Conservation (phyloP, 2,329 filamentous ascomycete genomes). For the Thielaviopsis populi region DNA sequence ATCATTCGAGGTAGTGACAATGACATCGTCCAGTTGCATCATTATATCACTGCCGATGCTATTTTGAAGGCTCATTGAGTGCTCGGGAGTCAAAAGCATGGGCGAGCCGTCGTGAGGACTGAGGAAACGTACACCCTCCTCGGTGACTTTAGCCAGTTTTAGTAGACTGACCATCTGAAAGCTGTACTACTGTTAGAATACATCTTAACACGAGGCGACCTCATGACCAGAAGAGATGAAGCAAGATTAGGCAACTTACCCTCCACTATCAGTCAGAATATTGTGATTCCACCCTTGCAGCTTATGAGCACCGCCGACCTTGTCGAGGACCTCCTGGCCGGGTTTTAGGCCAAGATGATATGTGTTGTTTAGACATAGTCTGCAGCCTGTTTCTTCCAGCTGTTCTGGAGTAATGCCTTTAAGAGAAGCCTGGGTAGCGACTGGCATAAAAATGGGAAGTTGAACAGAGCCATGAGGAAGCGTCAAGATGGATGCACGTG, state of each 20-base stretch:
- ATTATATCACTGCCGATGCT: slow-evolving; percentile 97
- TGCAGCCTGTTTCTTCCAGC: slow-evolving; percentile 74
- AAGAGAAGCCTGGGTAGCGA: slow-evolving; percentile 88
- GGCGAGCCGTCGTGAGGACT: slow-evolving; percentile 88
- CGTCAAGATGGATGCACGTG: slow-evolving; percentile 71
- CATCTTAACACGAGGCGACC: not conserved
- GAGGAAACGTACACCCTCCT: slow-evolving; percentile 90
- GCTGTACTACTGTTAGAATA: slow-evolving; percentile 31
- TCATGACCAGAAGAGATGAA: not conserved
- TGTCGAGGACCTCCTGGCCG: slow-evolving; percentile 74
- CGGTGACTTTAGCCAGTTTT: slow-evolving; percentile 83
- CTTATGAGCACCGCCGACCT: slow-evolving; percentile 82
- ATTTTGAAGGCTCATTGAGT: slow-evolving; percentile 91
- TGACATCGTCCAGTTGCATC: slow-evolving; percentile 98
- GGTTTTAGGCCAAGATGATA: slow-evolving; percentile 94
- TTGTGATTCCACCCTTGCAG: slow-evolving; percentile 93
- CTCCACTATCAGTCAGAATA: slow-evolving; percentile 70
- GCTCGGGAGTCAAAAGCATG: slow-evolving; percentile 94
- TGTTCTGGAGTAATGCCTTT: slow-evolving; percentile 91
- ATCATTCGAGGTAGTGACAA: slow-evolving; percentile 90
- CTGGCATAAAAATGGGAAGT: slow-evolving; percentile 94
- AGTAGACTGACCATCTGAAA: slow-evolving; percentile 98
- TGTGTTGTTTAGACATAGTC: slow-evolving; percentile 91
- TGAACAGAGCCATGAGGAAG: slow-evolving; percentile 85
- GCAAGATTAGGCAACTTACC: slow-evolving; percentile 30